Base-by-base conservation (phyloP, 352 stramenopile species). In the Halophytophthora batemanensis region DNA sequence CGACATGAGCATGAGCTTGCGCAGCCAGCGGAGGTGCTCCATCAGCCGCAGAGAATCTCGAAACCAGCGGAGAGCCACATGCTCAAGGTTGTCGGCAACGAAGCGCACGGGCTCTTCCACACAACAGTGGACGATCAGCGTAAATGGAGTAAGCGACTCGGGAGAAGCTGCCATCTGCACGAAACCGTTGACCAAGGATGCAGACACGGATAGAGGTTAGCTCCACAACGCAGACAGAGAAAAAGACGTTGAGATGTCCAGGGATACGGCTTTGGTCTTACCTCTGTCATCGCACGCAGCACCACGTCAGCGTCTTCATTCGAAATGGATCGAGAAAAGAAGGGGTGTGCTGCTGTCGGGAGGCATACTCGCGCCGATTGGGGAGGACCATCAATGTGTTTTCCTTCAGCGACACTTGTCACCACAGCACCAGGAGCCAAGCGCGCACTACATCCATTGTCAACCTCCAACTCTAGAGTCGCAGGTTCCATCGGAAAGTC, bases 1-100 rank as follows among this genome's bases (percentile, higher is more conserved):
- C 17, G 68, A 73, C 78, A 90, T 90, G 15, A 90, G 64, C 69
- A 83, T 71, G 17, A 92, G 58, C 15, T 69, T 82, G 15, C 74
- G 72, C 15, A 90, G 48, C 78, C 78, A 88, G 22, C 61, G 39
- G 11, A 88, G 54, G 41, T 92, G 77, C 19, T 63, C 49, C 42
- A 77, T 50, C 15, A 90, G 14, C 2, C 71, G 40, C 5, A 87
- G 49, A 2, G 74, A 69, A 2, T 59, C 50, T 14, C 71, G 50
- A 52, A 87, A 74, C 21, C 71, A 70, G 15, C 63, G 45, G 13
- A 87, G 40, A 0, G 74, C 72, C 25, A 82, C 50, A 4, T 63
- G 46, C 22, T 92, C 75, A 6, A 89, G 60, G 11, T 68, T 69
- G 2, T 71, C 41, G 17, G 64, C 50, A 19, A 87, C 43, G 3